phyloP scores from a whole-genome alignment of 139 green algal species.

The Chlamydomonas eustigma region DNA sequence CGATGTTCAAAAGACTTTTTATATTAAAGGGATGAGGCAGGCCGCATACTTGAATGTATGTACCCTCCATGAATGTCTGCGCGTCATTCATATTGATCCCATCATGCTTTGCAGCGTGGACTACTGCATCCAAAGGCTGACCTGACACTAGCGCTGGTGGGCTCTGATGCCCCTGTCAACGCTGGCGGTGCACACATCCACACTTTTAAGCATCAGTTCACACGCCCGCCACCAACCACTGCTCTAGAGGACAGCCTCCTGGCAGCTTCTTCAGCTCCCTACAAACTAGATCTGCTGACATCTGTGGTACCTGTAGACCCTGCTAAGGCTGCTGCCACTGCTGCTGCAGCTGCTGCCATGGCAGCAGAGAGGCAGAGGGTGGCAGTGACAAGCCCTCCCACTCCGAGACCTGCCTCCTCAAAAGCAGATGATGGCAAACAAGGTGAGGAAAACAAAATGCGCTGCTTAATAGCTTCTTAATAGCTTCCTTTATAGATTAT shows the following conservation, averaged over 20 bases:
- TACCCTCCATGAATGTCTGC: too few species aligned
- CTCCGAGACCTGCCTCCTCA: too few species aligned
- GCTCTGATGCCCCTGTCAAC: neutral
- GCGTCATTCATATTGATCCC: conserved; percentile 31
- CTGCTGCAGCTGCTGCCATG: neutral
- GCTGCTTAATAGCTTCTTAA: too few species aligned
- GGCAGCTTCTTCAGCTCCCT: neutral
- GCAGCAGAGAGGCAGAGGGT: neutral
- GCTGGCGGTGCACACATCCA: conserved; percentile 2
- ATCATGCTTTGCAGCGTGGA: conserved; percentile 41
- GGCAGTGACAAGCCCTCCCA: too few species aligned
- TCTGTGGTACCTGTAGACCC: conserved; percentile 22
- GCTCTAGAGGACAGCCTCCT: conserved; percentile 39
- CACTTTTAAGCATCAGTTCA: conserved; percentile 27
- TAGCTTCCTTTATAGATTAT: too few species aligned
- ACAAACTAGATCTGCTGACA: conserved; percentile 42
- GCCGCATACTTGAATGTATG: too few species aligned
- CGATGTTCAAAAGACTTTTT: too few species aligned
- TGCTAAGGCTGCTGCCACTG: neutral
- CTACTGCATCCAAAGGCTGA: conserved; percentile 41
- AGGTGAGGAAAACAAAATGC: too few species aligned
- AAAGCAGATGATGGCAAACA: too few species aligned
- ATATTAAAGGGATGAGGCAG: too few species aligned
- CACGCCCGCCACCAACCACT: conserved; percentile 13
- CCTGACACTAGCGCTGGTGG: conserved; percentile 25